These are phyloP conservation scores for Mariannaea sp. DNA, from an alignment of 2,329 filamentous ascomycete genomes.

Conservation along the genomic window DNA sequence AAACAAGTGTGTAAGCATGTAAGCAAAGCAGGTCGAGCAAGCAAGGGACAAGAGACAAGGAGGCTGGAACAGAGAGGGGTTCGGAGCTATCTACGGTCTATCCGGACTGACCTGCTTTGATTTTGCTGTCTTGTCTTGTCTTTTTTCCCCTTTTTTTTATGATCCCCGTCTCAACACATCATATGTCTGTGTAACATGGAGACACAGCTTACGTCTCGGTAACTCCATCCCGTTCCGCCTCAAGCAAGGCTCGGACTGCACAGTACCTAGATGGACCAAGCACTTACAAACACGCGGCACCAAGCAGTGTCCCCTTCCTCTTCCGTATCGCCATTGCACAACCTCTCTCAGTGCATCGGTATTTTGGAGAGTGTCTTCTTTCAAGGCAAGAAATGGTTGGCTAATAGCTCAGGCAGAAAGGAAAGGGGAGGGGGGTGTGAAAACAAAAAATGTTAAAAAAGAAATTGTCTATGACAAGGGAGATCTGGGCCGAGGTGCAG, in stretches of 20 bases:
- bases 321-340: conserved; percentile 23
- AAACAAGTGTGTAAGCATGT: too few relatives aligned
- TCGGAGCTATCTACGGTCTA: too few relatives aligned
- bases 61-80: too few relatives aligned
- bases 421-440: neutral
- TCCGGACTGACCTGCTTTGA: neutral
- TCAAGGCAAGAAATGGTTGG: too few relatives aligned
- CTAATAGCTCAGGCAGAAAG: too few relatives aligned
- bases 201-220: conserved; percentile 2
- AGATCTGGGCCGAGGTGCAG: conserved; percentile 37
- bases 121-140: too few relatives aligned
- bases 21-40: too few relatives aligned
- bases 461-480: neutral
- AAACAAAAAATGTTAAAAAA: conserved; percentile 3
- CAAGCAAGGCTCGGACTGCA: conserved; percentile 2
- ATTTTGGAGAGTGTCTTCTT: too few relatives aligned
- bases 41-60: too few relatives aligned
- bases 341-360: too few relatives aligned
- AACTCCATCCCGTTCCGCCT: neutral
- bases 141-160: neutral
- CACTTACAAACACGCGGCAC: conserved; percentile 35
- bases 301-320: neutral
- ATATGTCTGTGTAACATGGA: neutral
- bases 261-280: conserved; percentile 31
- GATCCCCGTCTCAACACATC: neutral